Evolutionary conservation across 2,329 filamentous ascomycete genomes (phyloP).

Genomic region (Epichloe sibirici): DNA sequence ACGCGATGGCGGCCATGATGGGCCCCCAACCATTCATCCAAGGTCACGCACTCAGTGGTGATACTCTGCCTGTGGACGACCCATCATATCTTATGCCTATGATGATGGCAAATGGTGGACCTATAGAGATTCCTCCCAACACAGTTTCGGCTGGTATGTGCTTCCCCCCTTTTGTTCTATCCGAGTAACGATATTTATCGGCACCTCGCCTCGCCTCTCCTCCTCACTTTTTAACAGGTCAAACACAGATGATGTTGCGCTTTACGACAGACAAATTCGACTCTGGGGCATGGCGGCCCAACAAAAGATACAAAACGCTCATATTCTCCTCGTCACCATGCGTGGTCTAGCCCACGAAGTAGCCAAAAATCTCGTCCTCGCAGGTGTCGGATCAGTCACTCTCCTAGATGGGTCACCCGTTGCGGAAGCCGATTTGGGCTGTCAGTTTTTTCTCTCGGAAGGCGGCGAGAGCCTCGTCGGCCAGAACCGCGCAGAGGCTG

Average conservation of each 20-base stretch:
- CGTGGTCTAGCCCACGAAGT: slow-evolving; percentile 86
- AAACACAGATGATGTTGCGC: slow-evolving; percentile 73
- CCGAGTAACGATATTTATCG: background rate
- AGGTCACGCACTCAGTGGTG: slow-evolving; percentile 13
- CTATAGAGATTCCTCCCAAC: slow-evolving; percentile 10
- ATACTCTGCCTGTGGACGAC: slow-evolving; percentile 14
- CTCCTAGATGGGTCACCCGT: slow-evolving; percentile 70
- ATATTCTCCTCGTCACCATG: slow-evolving; percentile 79
- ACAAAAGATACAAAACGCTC: slow-evolving; percentile 78
- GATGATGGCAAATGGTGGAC: slow-evolving; percentile 17
- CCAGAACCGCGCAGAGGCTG: slow-evolving; percentile 74
- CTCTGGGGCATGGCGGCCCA: slow-evolving; percentile 96
- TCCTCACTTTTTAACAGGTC: background rate
- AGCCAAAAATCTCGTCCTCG: slow-evolving; percentile 92
- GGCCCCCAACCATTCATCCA: slow-evolving; percentile 13
- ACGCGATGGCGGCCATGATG: slow-evolving; percentile 13
- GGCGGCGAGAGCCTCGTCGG: slow-evolving; percentile 54
- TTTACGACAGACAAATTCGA: slow-evolving; percentile 94
- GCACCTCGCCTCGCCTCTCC: background rate
- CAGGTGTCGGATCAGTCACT: slow-evolving; percentile 82
- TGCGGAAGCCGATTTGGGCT: slow-evolving; percentile 66
- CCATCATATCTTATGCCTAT: slow-evolving; percentile 20
- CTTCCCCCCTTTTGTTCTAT: background rate
- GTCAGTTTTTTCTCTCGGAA: slow-evolving; percentile 67
- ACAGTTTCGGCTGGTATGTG: slow-evolving; percentile 23